phyloP scores from a whole-genome alignment of 352 stramenopile species.

The Globisporangium nodosum region DNA sequence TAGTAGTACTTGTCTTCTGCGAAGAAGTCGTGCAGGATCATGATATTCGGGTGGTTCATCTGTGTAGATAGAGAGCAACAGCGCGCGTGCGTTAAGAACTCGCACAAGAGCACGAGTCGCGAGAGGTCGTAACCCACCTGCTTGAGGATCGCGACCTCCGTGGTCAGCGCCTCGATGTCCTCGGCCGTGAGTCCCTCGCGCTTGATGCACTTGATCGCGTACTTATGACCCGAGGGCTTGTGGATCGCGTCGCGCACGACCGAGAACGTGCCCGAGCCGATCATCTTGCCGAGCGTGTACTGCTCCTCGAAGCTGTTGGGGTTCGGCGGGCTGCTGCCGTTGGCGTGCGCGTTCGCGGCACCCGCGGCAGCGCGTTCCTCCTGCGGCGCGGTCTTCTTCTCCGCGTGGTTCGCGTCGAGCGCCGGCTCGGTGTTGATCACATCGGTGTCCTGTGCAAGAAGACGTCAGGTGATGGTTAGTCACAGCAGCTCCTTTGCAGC shows the following conservation, averaged over 20 bases:
- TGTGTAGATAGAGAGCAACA: constrained; percentile 13
- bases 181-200: constrained; percentile 76
- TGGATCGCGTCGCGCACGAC: constrained; percentile 82
- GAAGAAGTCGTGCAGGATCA: constrained; percentile 92
- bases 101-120: too few relatives aligned
- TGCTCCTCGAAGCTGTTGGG: constrained; percentile 79
- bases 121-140: constrained; percentile 33
- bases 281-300: constrained; percentile 81
- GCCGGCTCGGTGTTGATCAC: constrained; percentile 34
- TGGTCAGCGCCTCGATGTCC: constrained; percentile 85
- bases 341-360: not conserved
- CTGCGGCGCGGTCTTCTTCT: constrained; percentile 20
- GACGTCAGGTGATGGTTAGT: not conserved
- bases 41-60: constrained; percentile 92
- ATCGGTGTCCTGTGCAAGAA: constrained; percentile 23
- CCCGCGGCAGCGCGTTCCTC: constrained; percentile 12
- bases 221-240: constrained; percentile 79
- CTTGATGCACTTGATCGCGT: constrained; percentile 93
- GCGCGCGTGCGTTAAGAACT: not conserved
- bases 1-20: constrained; percentile 95
- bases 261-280: constrained; percentile 88
- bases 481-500: too few relatives aligned
- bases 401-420: constrained; percentile 23
- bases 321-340: constrained; percentile 26
- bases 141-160: constrained; percentile 81